Evolutionary conservation across 331 rosid species (phyloP), one percentile per base, ranked within the genome.

Genomic region (Acacia concinna): DNA sequence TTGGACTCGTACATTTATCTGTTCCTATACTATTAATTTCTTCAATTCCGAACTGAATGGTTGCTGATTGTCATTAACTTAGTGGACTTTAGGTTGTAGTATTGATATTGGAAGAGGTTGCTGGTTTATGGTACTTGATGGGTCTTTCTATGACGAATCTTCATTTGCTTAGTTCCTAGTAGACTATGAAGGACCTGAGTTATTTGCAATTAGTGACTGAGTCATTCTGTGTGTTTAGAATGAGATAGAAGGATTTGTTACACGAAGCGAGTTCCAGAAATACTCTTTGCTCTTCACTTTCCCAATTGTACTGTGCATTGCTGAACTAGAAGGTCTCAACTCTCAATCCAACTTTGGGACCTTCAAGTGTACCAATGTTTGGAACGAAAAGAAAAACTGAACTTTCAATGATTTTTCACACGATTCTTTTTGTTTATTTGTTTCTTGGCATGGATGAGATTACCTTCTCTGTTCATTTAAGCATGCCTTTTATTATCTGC

Each of bases 111-210:
- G 41, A 32, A 79, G 76, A 69, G 32, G 49, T 31, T 44, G 70
- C 17, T 64, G 20, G 23, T 76, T 56, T 21, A 21, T 21, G 28
- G 31, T 76, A 31, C 41, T 81, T 67, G 67, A 28, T 41, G 28
- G 59, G 75, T 71, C 73, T 32, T n/a, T 65, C 31, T 68, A 31
- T 77, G 59, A 73, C 51, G 30, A 47, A 73, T 64, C 71, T 65
- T 60, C 9, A 28, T 60, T 60, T 60, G 37, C 5, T 60, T 60
- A 32, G 14, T 62, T 12, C 40, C 8, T 63, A 63, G 25, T 7
- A 18, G 34, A 32, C 41, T 49, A 5, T 49, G 56, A 49, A 49
- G 10, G 23, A 49, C 18, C 57, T 51, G 60, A 28, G 12, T 52
- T 52, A n/a, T n/a, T 52, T 52, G 60, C 13, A 52, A n/a, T 52